These are phyloP conservation scores for Hamamelis virginiana DNA, from an alignment of 164 flowering plant species.

Conservation along the genomic window DNA sequence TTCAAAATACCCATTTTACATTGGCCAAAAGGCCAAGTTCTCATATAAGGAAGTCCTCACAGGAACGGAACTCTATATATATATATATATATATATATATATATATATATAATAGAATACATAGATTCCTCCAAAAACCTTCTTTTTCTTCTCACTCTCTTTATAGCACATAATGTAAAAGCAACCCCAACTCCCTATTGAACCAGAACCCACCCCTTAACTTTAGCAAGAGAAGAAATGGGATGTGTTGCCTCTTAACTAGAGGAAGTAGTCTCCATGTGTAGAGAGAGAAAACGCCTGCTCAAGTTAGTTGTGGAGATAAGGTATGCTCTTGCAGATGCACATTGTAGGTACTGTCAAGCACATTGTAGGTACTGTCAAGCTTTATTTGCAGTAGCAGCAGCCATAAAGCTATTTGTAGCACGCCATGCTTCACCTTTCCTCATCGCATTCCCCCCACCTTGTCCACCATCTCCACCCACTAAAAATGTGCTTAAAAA, in stretches of 20 bases:
- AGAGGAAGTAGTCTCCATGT: slow-evolving; percentile 56
- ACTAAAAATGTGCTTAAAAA: slow-evolving; percentile 38
- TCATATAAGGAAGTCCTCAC: no score
- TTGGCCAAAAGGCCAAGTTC: no score
- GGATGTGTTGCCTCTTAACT: slow-evolving; percentile 71
- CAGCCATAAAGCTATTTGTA: slow-evolving; percentile 61
- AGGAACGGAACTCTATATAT: no score
- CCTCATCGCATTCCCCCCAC: slow-evolving; percentile 52
- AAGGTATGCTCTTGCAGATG: slow-evolving; percentile 58
- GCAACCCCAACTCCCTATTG: background rate
- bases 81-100: no score
- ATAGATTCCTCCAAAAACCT: slow-evolving; percentile 24
- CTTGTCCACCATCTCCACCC: slow-evolving; percentile 24
- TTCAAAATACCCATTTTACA: no score
- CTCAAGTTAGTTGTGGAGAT: slow-evolving; percentile 63
- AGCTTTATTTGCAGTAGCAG: slow-evolving; percentile 58
- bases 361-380: no score
- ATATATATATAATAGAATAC: slow-evolving; percentile 7
- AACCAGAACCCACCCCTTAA: background rate
- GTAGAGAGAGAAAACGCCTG: slow-evolving; percentile 58
- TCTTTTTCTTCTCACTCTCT: slow-evolving; percentile 16
- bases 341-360: slow-evolving; percentile 61
- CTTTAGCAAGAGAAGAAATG: slow-evolving; percentile 25
- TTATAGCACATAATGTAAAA: slow-evolving; percentile 6
- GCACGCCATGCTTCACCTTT: slow-evolving; percentile 60